Evolutionary conservation across 495 filamentous ascomycete species (phyloP).

Genomic region (Aspergillus campestris): DNA sequence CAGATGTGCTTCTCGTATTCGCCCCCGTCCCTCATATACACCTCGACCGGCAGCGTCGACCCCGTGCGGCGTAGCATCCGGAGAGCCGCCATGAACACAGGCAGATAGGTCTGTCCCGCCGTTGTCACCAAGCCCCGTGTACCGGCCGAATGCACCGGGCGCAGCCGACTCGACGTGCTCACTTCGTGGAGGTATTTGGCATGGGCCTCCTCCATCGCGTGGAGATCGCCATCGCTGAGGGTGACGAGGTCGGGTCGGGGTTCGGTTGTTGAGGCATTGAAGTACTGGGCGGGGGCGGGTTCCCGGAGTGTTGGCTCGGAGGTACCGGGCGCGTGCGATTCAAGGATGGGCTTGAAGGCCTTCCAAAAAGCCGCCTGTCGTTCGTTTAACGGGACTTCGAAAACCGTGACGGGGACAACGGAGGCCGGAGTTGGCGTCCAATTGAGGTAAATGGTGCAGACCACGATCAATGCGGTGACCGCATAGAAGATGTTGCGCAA

Average conservation of each 20-base stretch:
- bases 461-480: constrained; percentile 19
- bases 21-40: constrained; percentile 42
- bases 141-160: constrained; percentile 32
- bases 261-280: constrained; percentile 23
- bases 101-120: constrained; percentile 37
- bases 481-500: neutral
- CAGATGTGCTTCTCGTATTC: constrained; percentile 48
- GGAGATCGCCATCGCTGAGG: constrained; percentile 23
- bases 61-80: constrained; percentile 50
- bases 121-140: constrained; percentile 50
- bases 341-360: constrained; percentile 25
- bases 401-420: constrained; percentile 29
- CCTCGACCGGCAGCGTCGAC: constrained; percentile 48
- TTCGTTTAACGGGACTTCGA: constrained; percentile 28
- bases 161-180: constrained; percentile 20
- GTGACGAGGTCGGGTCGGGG: constrained; percentile 28
- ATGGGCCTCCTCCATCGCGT: constrained; percentile 34
- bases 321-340: constrained; percentile 23
- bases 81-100: constrained; percentile 43
- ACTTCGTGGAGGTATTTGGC: constrained; percentile 33
- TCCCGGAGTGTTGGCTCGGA: constrained; percentile 19
- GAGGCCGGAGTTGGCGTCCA: constrained; percentile 32
- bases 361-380: constrained; percentile 37
- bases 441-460: constrained; percentile 32
- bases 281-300: constrained; percentile 17